Percentiles rank a stretch among this genome's conserved stretches.
phyloP scores from a whole-genome alignment of 179 eudicot genomes.

The Vitellaria paradoxa region DNA sequence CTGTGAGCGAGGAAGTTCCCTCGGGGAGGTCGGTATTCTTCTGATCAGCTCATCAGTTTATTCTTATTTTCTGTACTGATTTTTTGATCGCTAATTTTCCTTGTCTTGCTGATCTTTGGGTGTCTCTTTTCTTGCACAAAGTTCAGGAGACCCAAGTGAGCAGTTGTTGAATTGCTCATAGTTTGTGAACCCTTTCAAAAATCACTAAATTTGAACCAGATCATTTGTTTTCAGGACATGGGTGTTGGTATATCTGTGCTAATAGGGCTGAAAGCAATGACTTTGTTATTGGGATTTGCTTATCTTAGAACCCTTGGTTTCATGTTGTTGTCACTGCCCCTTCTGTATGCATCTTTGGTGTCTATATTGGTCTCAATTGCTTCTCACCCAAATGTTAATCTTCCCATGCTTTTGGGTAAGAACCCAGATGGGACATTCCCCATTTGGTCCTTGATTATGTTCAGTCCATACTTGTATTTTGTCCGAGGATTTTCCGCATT shows the following conservation, averaged over 20 bases:
- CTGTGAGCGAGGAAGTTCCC: too few species aligned
- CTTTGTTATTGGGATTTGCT: constrained; percentile 42
- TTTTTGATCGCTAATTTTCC: too few species aligned
- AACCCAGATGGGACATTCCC: constrained; percentile 69
- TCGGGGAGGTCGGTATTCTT: too few species aligned
- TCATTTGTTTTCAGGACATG: constrained; percentile 24
- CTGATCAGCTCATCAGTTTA: too few species aligned
- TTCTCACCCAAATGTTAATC: constrained; percentile 64
- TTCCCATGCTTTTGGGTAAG: constrained; percentile 74
- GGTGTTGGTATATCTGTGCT: constrained; percentile 63
- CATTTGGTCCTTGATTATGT: constrained; percentile 60
- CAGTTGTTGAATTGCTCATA: not conserved
- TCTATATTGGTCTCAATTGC: constrained; percentile 64
- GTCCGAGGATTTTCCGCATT: constrained; percentile 56
- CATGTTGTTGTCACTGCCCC: constrained; percentile 52
- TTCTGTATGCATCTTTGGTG: constrained; percentile 68
- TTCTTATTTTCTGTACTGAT: too few species aligned
- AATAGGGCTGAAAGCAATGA: constrained; percentile 51
- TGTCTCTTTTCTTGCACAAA: constrained; percentile 1
- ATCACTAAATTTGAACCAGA: not conserved
- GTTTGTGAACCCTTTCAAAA: not conserved
- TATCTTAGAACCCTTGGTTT: constrained; percentile 42
- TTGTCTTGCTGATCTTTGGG: not conserved
- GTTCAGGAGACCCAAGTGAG: not conserved
- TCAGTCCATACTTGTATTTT: constrained; percentile 62